Evolutionary conservation across 495 filamentous ascomycete genomes (phyloP).

Genomic region (Amniculicola lignicola): DNA sequence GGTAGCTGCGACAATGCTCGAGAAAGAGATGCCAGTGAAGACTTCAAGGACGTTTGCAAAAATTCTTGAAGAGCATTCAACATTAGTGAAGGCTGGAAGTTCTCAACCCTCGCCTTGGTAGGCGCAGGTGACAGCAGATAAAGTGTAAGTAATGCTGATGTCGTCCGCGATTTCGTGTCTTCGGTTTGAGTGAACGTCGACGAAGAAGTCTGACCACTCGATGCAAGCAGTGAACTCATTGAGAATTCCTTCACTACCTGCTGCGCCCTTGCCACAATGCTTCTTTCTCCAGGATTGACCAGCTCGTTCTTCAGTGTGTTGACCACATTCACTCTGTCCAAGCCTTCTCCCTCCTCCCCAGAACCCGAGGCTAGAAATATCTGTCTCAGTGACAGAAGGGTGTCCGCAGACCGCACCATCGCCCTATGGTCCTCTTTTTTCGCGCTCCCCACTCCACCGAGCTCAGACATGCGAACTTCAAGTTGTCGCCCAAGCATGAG

Average conservation of each 20-base stretch:
- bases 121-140: conserved; percentile 73
- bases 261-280: conserved; percentile 65
- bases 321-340: conserved; percentile 68
- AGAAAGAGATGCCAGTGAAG: conserved; percentile 66
- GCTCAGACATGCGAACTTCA: conserved; percentile 71
- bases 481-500: conserved; percentile 80
- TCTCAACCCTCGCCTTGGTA: conserved; percentile 38
- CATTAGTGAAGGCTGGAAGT: conserved; percentile 66
- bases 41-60: conserved; percentile 70
- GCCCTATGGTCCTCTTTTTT: conserved; percentile 66
- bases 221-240: conserved; percentile 56
- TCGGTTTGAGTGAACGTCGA: conserved; percentile 76
- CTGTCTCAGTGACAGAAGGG: conserved; percentile 66
- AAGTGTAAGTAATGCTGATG: conserved; percentile 71
- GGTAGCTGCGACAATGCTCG: conserved; percentile 76
- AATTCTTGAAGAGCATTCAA: conserved; percentile 76
- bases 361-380: conserved; percentile 61
- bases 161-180: conserved; percentile 67
- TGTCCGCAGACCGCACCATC: conserved; percentile 74
- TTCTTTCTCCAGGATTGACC: conserved; percentile 65
- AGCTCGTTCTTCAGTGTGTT: conserved; percentile 64
- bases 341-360: conserved; percentile 70
- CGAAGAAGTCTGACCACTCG: conserved; percentile 33
- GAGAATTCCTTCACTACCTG: conserved; percentile 82
- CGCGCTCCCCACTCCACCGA: conserved; percentile 41